Evolutionary conservation across 1,284 basidiomycete genomes (phyloP).

Genomic region (Apiotrichum siamense): DNA sequence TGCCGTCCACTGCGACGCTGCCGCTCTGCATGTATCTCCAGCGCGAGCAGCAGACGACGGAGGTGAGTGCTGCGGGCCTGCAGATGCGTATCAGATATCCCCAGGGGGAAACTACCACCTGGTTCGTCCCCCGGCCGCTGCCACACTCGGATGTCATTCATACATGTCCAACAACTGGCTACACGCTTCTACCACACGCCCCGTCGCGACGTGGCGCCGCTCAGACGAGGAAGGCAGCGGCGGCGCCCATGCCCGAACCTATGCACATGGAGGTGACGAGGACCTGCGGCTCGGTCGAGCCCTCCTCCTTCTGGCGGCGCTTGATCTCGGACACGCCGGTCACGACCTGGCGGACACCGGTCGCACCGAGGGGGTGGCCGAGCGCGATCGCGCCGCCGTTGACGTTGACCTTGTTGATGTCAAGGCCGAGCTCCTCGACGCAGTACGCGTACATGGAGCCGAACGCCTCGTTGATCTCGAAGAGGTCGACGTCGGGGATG

Average conservation of each 20-base stretch:
- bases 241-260: conserved; percentile 25
- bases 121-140: too few relatives aligned
- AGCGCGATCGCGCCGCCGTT: conserved; percentile 58
- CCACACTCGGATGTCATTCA: too few relatives aligned
- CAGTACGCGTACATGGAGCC: conserved; percentile 79
- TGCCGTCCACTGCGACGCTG: too few relatives aligned
- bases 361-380: conserved; percentile 20
- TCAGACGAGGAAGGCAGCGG: conserved; percentile 24
- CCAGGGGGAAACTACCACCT: too few relatives aligned
- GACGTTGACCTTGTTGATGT: conserved; percentile 72
- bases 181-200: too few relatives aligned
- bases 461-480: conserved; percentile 79
- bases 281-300: conserved; percentile 12
- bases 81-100: too few relatives aligned
- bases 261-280: conserved; percentile 29
- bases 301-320: conserved; percentile 17
- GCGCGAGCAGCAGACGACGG: too few relatives aligned
- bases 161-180: too few relatives aligned
- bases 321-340: conserved; percentile 27
- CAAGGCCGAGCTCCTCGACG: conserved; percentile 62
- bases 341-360: conserved; percentile 29
- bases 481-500: conserved; percentile 74
- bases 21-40: too few relatives aligned
- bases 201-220: background rate
- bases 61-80: too few relatives aligned